Percentiles rank a stretch among this genome's conserved stretches.
phyloP scores from a whole-genome alignment of 2,329 filamentous ascomycete species.

The Aspergillus sp. region DNA sequence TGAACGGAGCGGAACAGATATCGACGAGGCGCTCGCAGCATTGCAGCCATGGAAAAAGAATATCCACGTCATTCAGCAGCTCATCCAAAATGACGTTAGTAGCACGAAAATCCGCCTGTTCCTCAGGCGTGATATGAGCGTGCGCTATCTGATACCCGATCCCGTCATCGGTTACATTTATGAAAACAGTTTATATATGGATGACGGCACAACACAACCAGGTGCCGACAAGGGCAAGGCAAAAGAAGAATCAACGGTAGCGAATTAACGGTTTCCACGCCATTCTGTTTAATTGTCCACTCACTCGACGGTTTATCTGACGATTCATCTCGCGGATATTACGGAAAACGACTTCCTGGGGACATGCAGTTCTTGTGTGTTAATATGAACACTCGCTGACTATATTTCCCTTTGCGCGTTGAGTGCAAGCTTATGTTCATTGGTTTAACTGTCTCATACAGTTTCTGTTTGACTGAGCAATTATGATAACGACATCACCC shows the following conservation, averaged over 20 bases:
- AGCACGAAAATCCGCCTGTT: slow-evolving; percentile 81
- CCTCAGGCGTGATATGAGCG: slow-evolving; percentile 75
- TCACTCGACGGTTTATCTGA: not conserved
- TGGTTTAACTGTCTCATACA: not conserved
- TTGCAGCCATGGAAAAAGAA: slow-evolving; percentile 82
- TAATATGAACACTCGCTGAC: not conserved
- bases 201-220: slow-evolving; percentile 39
- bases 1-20: slow-evolving; percentile 84
- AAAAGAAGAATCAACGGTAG: slow-evolving; percentile 23
- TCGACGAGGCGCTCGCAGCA: slow-evolving; percentile 81
- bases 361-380: not conserved
- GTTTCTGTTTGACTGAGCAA: not conserved
- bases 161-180: slow-evolving; percentile 74
- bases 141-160: slow-evolving; percentile 72
- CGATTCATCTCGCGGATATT: not conserved
- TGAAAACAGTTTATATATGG: slow-evolving; percentile 64
- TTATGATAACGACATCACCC: not conserved
- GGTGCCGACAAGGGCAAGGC: slow-evolving; percentile 37
- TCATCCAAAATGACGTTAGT: slow-evolving; percentile 83
- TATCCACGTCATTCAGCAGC: slow-evolving; percentile 82
- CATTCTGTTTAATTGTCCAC: not conserved
- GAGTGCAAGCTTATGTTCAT: not conserved
- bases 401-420: not conserved
- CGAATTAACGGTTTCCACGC: slow-evolving; percentile 22
- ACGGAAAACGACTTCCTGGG: not conserved